These are phyloP conservation scores for Talaromyces wortmannii DNA, from an alignment of 495 filamentous ascomycete genomes.

Conservation along the genomic window DNA sequence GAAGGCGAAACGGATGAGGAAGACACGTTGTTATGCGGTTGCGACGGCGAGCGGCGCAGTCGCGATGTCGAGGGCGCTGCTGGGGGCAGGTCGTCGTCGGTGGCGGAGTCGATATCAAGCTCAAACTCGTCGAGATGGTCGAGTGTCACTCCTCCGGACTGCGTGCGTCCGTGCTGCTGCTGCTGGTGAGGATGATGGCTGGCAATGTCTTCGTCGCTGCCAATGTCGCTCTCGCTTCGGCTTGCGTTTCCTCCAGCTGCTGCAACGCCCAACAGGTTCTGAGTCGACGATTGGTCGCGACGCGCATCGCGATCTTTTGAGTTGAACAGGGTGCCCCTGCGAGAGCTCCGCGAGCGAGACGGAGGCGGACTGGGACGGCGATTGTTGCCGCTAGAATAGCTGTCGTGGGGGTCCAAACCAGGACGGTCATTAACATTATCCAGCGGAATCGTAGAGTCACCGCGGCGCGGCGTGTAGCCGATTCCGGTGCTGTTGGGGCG, in stretches of 20 bases:
- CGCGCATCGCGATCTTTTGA: conserved; percentile 26
- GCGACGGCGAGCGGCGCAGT: conserved; percentile 50
- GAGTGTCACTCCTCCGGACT: neutral
- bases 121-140: conserved; percentile 29
- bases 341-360: conserved; percentile 35
- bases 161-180: too few relatives aligned
- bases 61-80: conserved; percentile 32
- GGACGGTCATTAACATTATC: conserved; percentile 34
- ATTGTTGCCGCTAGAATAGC: conserved; percentile 51
- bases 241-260: conserved; percentile 30
- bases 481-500: conserved; percentile 58
- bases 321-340: conserved; percentile 55
- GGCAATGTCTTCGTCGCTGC: conserved; percentile 48
- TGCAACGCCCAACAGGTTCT: conserved; percentile 25
- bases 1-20: conserved; percentile 24
- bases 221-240: conserved; percentile 39
- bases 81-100: conserved; percentile 47
- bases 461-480: conserved; percentile 65
- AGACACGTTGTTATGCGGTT: conserved; percentile 21
- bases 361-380: conserved; percentile 38
- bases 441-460: conserved; percentile 48
- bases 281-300: conserved; percentile 34
- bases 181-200: conserved; percentile 29
- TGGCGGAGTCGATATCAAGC: conserved; percentile 30
- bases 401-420: conserved; percentile 21